Conservation (phyloP, 345 rosid species). For the Rhizophora apiculata region DNA sequence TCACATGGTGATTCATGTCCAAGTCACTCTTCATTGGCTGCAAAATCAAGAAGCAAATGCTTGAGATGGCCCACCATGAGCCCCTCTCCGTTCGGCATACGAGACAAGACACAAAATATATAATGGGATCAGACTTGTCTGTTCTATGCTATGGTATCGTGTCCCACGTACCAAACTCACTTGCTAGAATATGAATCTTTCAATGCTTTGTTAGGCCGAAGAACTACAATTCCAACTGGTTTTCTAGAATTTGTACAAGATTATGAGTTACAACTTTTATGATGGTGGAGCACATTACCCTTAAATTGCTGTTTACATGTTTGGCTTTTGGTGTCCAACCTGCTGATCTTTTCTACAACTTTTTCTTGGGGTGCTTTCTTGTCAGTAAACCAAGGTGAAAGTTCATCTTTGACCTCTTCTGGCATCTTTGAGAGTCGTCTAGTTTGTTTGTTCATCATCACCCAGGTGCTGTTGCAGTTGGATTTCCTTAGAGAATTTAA, state of each 20-base stretch:
- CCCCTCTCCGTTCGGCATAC: too few species aligned
- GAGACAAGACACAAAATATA: too few species aligned
- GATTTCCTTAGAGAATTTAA: background rate
- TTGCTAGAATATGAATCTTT: too few species aligned
- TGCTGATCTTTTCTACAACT: background rate
- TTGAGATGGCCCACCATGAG: too few species aligned
- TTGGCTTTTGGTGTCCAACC: background rate
- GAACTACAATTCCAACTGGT: too few species aligned
- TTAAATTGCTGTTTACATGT: background rate
- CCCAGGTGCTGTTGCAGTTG: slow-evolving; percentile 1
- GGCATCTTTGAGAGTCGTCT: slow-evolving; percentile 4
- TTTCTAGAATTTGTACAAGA: too few species aligned
- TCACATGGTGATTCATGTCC: background rate
- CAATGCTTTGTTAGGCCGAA: too few species aligned
- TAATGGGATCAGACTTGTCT: background rate
- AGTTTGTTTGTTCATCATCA: background rate
- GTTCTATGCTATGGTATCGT: background rate
- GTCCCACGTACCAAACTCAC: background rate
- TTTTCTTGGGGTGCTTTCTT: background rate
- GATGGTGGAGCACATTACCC: background rate
- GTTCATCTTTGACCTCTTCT: background rate
- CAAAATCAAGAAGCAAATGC: background rate
- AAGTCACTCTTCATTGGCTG: background rate
- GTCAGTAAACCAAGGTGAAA: background rate
- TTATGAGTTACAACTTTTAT: too few species aligned